phyloP scores from a whole-genome alignment of 2,329 filamentous ascomycete genomes.

The Cytospora chrysosperma region DNA sequence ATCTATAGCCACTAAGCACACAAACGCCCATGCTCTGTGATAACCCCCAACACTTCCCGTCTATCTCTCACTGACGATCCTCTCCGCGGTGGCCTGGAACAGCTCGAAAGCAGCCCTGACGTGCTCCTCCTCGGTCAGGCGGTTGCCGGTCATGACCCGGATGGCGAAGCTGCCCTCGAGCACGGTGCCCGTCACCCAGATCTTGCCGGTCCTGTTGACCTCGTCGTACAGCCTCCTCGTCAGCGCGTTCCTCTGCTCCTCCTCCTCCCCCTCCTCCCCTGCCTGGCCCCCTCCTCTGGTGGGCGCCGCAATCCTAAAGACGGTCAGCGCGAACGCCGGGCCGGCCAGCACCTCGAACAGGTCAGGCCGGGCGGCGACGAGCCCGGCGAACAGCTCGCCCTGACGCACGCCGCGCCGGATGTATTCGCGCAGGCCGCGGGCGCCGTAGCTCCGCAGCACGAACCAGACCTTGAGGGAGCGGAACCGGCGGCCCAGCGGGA shows the following conservation, averaged over 20 bases:
- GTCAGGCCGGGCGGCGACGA: constrained; percentile 60
- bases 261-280: constrained; percentile 29
- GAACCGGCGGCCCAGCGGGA: constrained; percentile 87
- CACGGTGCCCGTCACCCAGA: constrained; percentile 77
- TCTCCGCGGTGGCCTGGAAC: constrained; percentile 63
- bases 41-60: too few species aligned
- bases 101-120: constrained; percentile 72
- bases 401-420: constrained; percentile 67
- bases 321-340: constrained; percentile 76
- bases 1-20: neutral
- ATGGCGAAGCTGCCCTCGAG: constrained; percentile 75
- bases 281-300: too few species aligned
- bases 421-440: constrained; percentile 68
- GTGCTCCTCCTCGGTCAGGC: constrained; percentile 68
- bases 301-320: constrained; percentile 65
- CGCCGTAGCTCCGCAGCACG: constrained; percentile 78
- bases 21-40: neutral
- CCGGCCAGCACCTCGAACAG: constrained; percentile 74
- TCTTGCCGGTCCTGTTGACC: constrained; percentile 71
- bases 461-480: constrained; percentile 93
- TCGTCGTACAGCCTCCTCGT: constrained; percentile 75
- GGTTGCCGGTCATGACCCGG: constrained; percentile 73
- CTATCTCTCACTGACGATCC: constrained; percentile 39
- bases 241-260: constrained; percentile 60
- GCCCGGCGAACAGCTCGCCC: constrained; percentile 66